Conservation (phyloP, 1,284 basidiomycete genomes). For the Sphaerobolus stellatus region DNA sequence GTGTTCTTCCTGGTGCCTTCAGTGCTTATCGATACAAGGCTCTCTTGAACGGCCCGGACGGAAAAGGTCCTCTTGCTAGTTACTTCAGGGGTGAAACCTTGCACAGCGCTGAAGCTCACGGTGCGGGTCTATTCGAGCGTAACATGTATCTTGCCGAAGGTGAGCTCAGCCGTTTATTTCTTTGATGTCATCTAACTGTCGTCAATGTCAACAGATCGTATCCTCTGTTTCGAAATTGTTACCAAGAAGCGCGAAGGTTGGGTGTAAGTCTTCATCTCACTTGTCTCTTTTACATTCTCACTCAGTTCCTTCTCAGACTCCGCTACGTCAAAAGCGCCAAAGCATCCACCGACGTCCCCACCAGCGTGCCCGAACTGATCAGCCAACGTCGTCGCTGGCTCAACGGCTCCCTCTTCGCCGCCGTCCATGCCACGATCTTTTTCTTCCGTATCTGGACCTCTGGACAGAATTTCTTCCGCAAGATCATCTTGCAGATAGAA, state of each 20-base stretch:
- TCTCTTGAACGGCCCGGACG: conserved; percentile 76
- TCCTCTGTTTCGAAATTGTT: conserved; percentile 96
- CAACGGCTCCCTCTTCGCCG: conserved; percentile 86
- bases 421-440: conserved; percentile 82
- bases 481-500: conserved; percentile 75
- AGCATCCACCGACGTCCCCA: conserved; percentile 85
- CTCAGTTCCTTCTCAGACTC: conserved; percentile 45
- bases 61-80: conserved; percentile 83
- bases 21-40: conserved; percentile 90
- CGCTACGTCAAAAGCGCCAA: conserved; percentile 93
- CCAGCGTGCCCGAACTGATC: conserved; percentile 84
- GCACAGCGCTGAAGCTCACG: conserved; percentile 60
- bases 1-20: conserved; percentile 88
- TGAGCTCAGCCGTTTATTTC: background rate
- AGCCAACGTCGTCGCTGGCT: conserved; percentile 89
- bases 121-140: conserved; percentile 76
- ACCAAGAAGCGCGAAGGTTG: conserved; percentile 86
- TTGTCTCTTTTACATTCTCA: conserved; percentile 7
- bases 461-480: conserved; percentile 86
- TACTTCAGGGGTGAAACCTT: conserved; percentile 93
- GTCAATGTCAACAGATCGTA: conserved; percentile 62
- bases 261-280: conserved; percentile 52
- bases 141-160: conserved; percentile 88
- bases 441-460: conserved; percentile 87
- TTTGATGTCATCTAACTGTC: background rate